Evolutionary conservation across 164 flowering plant species (phyloP).

Genomic region (Malania oleifera): DNA sequence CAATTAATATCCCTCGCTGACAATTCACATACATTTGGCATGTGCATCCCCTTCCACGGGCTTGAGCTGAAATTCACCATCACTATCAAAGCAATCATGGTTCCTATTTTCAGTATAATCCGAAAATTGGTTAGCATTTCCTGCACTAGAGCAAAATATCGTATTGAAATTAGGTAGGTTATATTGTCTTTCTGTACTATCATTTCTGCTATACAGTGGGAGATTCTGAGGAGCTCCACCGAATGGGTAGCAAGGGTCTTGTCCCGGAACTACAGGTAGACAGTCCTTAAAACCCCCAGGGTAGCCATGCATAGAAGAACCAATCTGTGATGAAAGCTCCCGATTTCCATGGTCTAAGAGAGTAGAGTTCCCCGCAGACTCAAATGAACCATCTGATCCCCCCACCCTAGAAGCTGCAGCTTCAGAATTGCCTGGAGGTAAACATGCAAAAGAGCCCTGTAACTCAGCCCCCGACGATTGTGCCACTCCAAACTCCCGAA

Average conservation of each 20-base stretch:
- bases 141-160: slow-evolving; percentile 21
- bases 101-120: slow-evolving; percentile 12
- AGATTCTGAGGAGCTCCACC: slow-evolving; percentile 17
- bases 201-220: slow-evolving; percentile 4
- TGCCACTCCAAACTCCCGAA: slow-evolving; percentile 6
- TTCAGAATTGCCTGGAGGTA: slow-evolving; percentile 10
- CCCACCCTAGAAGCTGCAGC: slow-evolving; percentile 16
- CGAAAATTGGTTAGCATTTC: slow-evolving; percentile 18
- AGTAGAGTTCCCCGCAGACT: slow-evolving; percentile 16
- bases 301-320: slow-evolving; percentile 20
- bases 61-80: slow-evolving; percentile 12
- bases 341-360: slow-evolving; percentile 16
- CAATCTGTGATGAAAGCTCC: slow-evolving; percentile 15
- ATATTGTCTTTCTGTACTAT: slow-evolving; percentile 9
- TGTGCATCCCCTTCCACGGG: slow-evolving; percentile 13
- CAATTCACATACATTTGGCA: slow-evolving; percentile 22
- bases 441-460: slow-evolving; percentile 1
- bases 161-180: slow-evolving; percentile 17
- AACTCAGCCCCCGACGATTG: slow-evolving; percentile 8
- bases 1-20: neutral
- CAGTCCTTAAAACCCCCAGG: slow-evolving; percentile 28
- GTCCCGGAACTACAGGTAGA: slow-evolving; percentile 15
- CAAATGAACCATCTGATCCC: slow-evolving; percentile 13
- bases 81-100: slow-evolving; percentile 8
- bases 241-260: slow-evolving; percentile 10